Base-by-base conservation (phyloP, 108 stramenopile species). In the Parietichytrium sp. region DNA sequence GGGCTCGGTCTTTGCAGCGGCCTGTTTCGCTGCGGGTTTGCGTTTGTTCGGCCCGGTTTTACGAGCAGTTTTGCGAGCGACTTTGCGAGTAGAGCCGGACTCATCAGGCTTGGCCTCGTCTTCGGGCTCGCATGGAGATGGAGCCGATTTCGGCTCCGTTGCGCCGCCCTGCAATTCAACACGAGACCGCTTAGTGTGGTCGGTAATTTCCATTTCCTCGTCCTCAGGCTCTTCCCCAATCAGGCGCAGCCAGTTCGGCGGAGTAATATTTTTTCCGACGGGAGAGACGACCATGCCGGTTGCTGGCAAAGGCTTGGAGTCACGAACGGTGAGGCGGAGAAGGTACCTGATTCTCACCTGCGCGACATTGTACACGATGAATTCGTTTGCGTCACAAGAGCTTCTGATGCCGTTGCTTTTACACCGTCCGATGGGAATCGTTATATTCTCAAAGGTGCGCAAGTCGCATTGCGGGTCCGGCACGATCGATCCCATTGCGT, bases 321-420 rank as follows among this genome's bases (percentile, higher is more conserved):
- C 0, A 25, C 45, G 38, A 33, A 25, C 25, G 1, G 61, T 45
- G 18, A 81, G 12, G 25, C 80, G 83, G 0, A 87, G 4, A 16
- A 87, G 52, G 79, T 87, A 87, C 27, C 84, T 81, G 80, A 87
- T 50, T 12, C 82, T 77, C 25, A 83, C 51, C 52, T 84, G 87
- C 0, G 42, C 29, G 49, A 79, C 83, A 6, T 87, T 51, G 54
- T 87, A 87, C 25, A 82, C 81, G 52, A 87, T 54, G 48, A 80
- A 82, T 52, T 87, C 87, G 79, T 87, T 83, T 48, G 79, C 54
- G 54, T 4, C 2, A 42, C 61, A 72, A 45, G 61, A 72, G 42
- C 61, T 72, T 10, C 61, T 33, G 13, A 72, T 25, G 2, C 42
- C 61, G 33, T 38, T 72, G 16, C 45, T 27, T n/a, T 23, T 27